Evolutionary conservation across 164 flowering plant genomes (phyloP).

Genomic region (Akebia trifoliata): DNA sequence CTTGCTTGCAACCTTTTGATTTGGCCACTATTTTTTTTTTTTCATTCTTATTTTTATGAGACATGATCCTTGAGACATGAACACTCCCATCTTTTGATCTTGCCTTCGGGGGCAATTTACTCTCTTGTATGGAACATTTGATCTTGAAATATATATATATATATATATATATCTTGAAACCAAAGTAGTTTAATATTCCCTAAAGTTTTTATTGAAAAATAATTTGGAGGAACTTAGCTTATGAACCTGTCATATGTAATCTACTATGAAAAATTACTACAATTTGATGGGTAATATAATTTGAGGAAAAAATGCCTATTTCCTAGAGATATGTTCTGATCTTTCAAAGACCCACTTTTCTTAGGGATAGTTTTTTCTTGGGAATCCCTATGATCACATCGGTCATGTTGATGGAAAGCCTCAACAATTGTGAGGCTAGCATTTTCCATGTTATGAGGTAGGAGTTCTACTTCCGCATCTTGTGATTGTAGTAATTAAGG

Average conservation of each 20-base stretch:
- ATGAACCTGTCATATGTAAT: no score
- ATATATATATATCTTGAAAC: no score
- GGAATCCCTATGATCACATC: no score
- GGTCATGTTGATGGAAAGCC: not conserved
- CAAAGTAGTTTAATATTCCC: not conserved
- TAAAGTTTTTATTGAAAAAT: not conserved
- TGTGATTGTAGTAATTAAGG: not conserved
- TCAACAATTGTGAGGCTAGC: not conserved
- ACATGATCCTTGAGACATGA: slow-evolving; percentile 38
- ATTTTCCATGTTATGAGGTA: not conserved
- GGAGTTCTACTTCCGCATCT: not conserved
- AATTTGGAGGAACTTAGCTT: not conserved
- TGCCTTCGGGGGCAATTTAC: slow-evolving; percentile 31
- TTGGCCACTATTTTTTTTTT: slow-evolving; percentile 19
- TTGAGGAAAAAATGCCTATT: no score
- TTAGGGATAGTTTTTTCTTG: no score
- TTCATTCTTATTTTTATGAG: slow-evolving; percentile 7
- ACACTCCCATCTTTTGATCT: slow-evolving; percentile 26
- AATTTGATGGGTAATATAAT: no score
- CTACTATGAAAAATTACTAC: no score
- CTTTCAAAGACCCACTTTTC: no score
- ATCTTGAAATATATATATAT: not conserved
- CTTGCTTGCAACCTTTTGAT: slow-evolving; percentile 4
- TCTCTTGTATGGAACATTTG: not conserved
- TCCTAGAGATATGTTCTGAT: no score